A percentile compares a stretch with the other conserved stretches of the same genome.
phyloP scores from a whole-genome alignment of 345 rosid genomes.

The Brassica napus region Da-Ae NC_063450.1:19964501-19965000 shows the following conservation, averaged over 20 bases:
- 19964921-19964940: constrained; percentile 1
- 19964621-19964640: background rate
- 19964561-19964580: background rate
- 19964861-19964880: constrained; percentile 10
- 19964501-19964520: constrained; percentile 72
- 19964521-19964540: constrained; percentile 51
- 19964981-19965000: background rate
- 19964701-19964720: constrained; percentile 2
- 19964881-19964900: background rate
- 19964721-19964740: constrained; percentile 13
- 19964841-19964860: background rate
- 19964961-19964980: too few relatives aligned
- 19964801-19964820: background rate
- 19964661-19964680: constrained; percentile 24
- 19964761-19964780: background rate
- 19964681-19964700: constrained; percentile 17
- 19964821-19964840: background rate
- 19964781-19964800: constrained; percentile 11
- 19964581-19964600: background rate
- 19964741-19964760: constrained; percentile 10
- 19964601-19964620: constrained; percentile 1
- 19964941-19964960: background rate
- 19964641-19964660: background rate
- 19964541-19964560: background rate
- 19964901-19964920: background rate